Base-by-base conservation (phyloP, 2,329 filamentous ascomycete genomes). In the Tympanopsis confertula region DNA sequence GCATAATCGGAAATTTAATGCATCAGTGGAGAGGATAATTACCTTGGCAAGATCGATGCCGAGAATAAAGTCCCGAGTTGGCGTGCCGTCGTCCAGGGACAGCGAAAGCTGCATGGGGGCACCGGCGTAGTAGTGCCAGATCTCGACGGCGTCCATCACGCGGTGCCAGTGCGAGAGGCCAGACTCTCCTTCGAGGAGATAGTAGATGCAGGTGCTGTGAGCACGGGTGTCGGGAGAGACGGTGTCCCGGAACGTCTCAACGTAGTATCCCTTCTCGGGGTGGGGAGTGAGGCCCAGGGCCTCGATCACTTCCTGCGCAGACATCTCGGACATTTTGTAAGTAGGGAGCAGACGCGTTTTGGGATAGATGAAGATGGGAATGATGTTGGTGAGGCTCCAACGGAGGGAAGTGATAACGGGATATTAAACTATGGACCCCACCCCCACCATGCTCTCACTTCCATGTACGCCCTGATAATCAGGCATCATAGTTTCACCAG, bases 51-150 rank as follows among this genome's bases (percentile, higher is more conserved):
- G 39, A 35, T 68, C 58, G 4, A 55, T 51, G 1, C 66, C 68
- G 12, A 71, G 54, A 19, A 58, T 45, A 5, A 50, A 43, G 24
- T 55, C 40, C 4, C 54, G 50, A 43, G 53, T 52, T 26, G 51
- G 54, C 46, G 47, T 50, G 3, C 65, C 66, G 38, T 71, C 56
- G 37, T 71, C 50, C 15, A 41, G 47, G 2, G 65, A 66, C 1
- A 70, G 50, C 2, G 58, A 64, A 7, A 71, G 49, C 10, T 49
- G 56, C 36, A 73, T 47, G 1, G 68, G 68, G 5, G 68, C 66
- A 4, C 69, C 69, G 5, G 65, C 68, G 37, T 71, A 71, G 52
- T 66, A 61, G 45, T 73, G 69, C 69, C 69, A 72, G 5, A 68
- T 50, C 46, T 72, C 66, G 26, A 52, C 62, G 3, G 62, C 61